Conservation (phyloP, 148 eudicot species). For the Chenopodium berlandieri region DNA sequence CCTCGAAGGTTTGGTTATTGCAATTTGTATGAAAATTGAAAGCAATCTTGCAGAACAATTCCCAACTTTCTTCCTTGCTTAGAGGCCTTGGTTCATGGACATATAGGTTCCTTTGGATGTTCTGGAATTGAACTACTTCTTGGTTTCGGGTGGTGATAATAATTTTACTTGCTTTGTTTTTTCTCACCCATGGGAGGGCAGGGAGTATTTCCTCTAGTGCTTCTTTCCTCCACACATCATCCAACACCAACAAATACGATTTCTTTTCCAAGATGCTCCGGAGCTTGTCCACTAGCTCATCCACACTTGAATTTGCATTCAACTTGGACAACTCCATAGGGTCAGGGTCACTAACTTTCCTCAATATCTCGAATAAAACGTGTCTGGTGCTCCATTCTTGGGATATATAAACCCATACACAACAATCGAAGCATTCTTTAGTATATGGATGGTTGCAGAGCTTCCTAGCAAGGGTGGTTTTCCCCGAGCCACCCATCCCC, state of each 20-base stretch:
- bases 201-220: constrained; percentile 28
- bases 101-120: not conserved
- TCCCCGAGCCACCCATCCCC: constrained; percentile 37
- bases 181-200: not conserved
- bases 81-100: constrained; percentile 28
- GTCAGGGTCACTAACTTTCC: constrained; percentile 11
- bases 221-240: constrained; percentile 34
- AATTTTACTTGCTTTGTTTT: constrained; percentile 18
- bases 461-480: constrained; percentile 34
- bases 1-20: constrained; percentile 7
- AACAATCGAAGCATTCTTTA: constrained; percentile 19
- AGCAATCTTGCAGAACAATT: not conserved
- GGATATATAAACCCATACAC: constrained; percentile 29
- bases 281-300: constrained; percentile 24
- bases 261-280: constrained; percentile 4
- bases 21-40: no score
- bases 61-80: constrained; percentile 34
- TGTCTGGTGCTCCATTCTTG: constrained; percentile 28
- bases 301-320: not conserved
- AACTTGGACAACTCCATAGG: not conserved
- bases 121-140: constrained; percentile 9
- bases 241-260: constrained; percentile 26
- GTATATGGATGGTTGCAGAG: constrained; percentile 24
- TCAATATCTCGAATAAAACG: constrained; percentile 23
- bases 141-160: constrained; percentile 33